These are phyloP conservation scores for Ramularia collo-cygni DNA, from an alignment of 2,329 filamentous ascomycete genomes.

Conservation along the genomic window DNA sequence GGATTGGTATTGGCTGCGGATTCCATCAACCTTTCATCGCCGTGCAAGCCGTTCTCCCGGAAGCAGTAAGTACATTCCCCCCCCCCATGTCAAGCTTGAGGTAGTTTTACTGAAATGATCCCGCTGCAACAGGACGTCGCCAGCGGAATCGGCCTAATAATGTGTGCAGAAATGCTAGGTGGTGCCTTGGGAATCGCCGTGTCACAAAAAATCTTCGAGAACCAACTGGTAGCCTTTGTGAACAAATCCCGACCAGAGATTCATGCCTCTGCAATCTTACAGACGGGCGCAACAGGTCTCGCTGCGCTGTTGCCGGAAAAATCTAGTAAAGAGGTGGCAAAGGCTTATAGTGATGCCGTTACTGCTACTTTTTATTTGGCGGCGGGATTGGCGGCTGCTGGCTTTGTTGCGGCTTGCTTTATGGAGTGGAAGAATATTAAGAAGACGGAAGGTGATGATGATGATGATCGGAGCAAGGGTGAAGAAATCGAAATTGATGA, in stretches of 20 bases:
- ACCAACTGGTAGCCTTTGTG: not conserved
- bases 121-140: no score
- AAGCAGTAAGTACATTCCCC: constrained; percentile 32
- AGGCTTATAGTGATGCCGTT: not conserved
- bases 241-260: not conserved
- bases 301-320: not conserved
- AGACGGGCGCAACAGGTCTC: not conserved
- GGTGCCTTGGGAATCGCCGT: not conserved
- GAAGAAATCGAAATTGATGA: not conserved
- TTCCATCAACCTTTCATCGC: constrained; percentile 29
- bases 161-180: not conserved
- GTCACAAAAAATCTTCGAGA: not conserved
- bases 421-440: not conserved
- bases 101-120: no score
- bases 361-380: not conserved
- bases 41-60: constrained; percentile 14
- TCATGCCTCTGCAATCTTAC: not conserved
- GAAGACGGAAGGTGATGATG: not conserved
- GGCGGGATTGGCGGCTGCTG: not conserved
- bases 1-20: constrained; percentile 23
- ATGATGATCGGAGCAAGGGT: not conserved
- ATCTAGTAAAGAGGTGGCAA: not conserved
- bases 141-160: no score
- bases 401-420: not conserved
- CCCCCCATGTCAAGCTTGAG: constrained; percentile 9